Base-by-base conservation (phyloP, 192 early-diverging fungal genomes). In the Coemansia sp. region DNA sequence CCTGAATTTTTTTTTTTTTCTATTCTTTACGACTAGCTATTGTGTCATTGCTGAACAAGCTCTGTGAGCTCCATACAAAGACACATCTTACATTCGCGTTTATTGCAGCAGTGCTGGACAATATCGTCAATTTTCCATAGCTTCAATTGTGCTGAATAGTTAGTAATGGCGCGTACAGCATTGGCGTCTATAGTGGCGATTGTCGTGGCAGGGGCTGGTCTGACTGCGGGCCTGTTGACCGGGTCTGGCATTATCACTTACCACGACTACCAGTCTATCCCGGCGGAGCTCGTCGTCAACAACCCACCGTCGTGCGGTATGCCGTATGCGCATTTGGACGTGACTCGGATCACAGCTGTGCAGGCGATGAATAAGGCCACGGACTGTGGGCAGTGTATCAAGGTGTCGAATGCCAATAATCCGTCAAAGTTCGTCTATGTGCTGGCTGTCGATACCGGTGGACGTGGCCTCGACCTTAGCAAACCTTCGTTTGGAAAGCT, bases 261-360 rank as follows among this genome's bases (percentile, higher is more conserved):
- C 46, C 77, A 82, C 61, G 80, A 86, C 63, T 86, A 86, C 70
- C 72, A 76, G 32, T 52, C 72, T n/a, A 61, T 87, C 17, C 75
- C 84, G 0, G 67, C 75, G 0, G 63, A 58, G 14, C 63, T 62
- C 9, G 65, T 87, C 3, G 61, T 60, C 14, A 74, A 68, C 49
- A 88, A 86, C 67, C 87, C 87, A 10, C 86, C 86, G 4, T 77
- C 78, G 13, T 88, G 87, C 63, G 87, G 87, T 30, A 87, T 87
- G 80, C 80, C 87, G 2, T 88, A 86, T 33, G 77, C 70, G 1
- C 50, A 77, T 43, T 72, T 88, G 23, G 80, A 88, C 58, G 17
- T 87, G 9, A 73, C 81, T 13, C 74, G 86, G 10, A 87, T 88
- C 57, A 88, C 87, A 2, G 87, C 87, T 1, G 84, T 84, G 17